Evolutionary conservation across 495 filamentous ascomycete species (phyloP).

Genomic region (Xylaria curta): DNA sequence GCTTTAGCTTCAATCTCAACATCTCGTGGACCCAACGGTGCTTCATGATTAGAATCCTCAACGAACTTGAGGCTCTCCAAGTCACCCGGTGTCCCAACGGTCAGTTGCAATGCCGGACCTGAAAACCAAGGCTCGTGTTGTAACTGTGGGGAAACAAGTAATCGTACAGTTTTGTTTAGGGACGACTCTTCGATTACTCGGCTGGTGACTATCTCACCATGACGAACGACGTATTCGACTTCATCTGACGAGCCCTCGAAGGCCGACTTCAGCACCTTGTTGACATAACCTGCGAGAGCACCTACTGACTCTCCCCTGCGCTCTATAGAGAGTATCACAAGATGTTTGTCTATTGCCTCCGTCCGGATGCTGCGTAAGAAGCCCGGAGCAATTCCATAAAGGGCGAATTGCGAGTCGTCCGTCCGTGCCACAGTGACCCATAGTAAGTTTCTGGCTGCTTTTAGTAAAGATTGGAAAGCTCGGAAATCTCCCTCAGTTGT

Average conservation of each 20-base stretch:
- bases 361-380: constrained; percentile 39
- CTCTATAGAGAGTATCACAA: constrained; percentile 41
- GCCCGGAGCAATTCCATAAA: constrained; percentile 34
- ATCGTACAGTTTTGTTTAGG: constrained; percentile 28
- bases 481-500: constrained; percentile 42
- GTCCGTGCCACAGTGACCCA: constrained; percentile 36
- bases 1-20: constrained; percentile 43
- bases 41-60: constrained; percentile 31
- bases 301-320: constrained; percentile 4
- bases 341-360: constrained; percentile 38
- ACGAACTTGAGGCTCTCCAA: constrained; percentile 35
- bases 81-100: constrained; percentile 31
- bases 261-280: constrained; percentile 28
- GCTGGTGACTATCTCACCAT: constrained; percentile 36
- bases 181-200: constrained; percentile 33
- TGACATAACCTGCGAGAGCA: constrained; percentile 29
- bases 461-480: constrained; percentile 45
- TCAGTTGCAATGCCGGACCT: constrained; percentile 35
- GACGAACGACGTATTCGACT: constrained; percentile 40
- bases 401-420: constrained; percentile 32
- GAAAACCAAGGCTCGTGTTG: constrained; percentile 32
- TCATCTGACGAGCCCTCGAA: constrained; percentile 35
- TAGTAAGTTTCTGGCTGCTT: constrained; percentile 35
- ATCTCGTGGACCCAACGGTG: constrained; percentile 27
- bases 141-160: constrained; percentile 32